Evolutionary conservation across 768 basidiomycete genomes (phyloP), one percentile per base, ranked within the genome.

Genomic region (Grammothele lineata): DNA sequence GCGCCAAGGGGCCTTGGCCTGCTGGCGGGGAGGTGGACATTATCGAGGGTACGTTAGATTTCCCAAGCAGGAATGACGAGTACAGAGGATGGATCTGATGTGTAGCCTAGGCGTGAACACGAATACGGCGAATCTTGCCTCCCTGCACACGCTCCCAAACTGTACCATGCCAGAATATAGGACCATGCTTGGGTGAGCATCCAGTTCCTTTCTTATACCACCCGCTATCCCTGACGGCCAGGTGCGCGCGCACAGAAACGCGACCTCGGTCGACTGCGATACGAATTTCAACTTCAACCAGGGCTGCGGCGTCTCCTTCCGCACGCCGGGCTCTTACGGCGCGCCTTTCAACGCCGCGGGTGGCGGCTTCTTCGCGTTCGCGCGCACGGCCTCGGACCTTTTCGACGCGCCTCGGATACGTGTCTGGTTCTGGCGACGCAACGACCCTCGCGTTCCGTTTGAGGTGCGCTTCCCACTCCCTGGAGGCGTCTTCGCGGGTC

Each of bases 341-440:
- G 5, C 57, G 24, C 57, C 49, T 12, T 80, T 83, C 65, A 83
- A 83, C 57, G 23, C 27, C 11, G 62, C 60, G 11, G 73, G 75
- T 22, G 86, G 85, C 21, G 86, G 85, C 0, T 81, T 68, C 69
- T 86, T 74, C 59, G 81, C 69, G 38, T 68, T 82, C 70, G 57
- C 66, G 48, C 72, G 74, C 33, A 66, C 70, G 19, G 45, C 38
- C 8, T 30, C 48, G 0, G 64, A 61, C 3, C n/a, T n/a, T n/a
- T n/a, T n/a, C n/a, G n/a, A n/a, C n/a, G n/a, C n/a, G n/a, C n/a
- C n/a, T n/a, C 78, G 80, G 18, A 68, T 87, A 30, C 71, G 68
- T 42, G 60, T 85, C 24, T 88, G 81, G 77, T 85, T 80, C 60
- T 83, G 78, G 78, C 57, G 75, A 11, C 66, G 80, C 33, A 52